Evolutionary conservation across 2,329 filamentous ascomycete genomes (phyloP).

Genomic region (Blumeria graminis): DNA sequence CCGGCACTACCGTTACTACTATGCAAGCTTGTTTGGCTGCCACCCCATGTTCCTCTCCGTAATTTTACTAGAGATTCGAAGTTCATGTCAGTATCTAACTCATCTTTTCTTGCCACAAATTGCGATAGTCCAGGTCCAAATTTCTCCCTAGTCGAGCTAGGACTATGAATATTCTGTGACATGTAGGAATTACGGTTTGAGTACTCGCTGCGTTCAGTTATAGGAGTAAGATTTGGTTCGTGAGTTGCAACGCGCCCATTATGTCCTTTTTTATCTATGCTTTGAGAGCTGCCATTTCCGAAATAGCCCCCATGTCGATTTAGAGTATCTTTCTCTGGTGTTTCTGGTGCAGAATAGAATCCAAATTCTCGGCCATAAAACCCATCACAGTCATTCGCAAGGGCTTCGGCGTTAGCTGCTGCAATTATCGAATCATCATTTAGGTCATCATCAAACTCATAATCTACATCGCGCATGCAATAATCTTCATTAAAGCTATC

Average conservation of each 20-base stretch:
- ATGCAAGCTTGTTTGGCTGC: slow-evolving; percentile 48
- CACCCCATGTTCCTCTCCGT: slow-evolving; percentile 55
- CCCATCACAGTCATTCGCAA: slow-evolving; percentile 78
- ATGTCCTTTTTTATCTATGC: slow-evolving; percentile 23
- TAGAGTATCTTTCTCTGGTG: slow-evolving; percentile 16
- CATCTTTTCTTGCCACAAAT: slow-evolving; percentile 37
- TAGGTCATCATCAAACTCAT: slow-evolving; percentile 35
- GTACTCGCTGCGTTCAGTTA: slow-evolving; percentile 89
- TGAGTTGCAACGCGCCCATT: slow-evolving; percentile 53
- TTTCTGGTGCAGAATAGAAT: slow-evolving; percentile 51
- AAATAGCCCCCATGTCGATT: slow-evolving; percentile 77
- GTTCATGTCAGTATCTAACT: slow-evolving; percentile 36
- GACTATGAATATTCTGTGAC: slow-evolving; percentile 22
- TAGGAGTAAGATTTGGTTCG: slow-evolving; percentile 84
- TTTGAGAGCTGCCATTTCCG: slow-evolving; percentile 36
- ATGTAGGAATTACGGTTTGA: slow-evolving; percentile 79
- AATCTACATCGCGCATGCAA: slow-evolving; percentile 12
- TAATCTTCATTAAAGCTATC: slow-evolving; percentile 11
- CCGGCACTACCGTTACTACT: slow-evolving; percentile 19
- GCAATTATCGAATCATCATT: slow-evolving; percentile 84
- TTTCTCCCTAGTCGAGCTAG: slow-evolving; percentile 18
- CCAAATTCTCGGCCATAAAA: slow-evolving; percentile 95
- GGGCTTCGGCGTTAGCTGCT: slow-evolving; percentile 76
- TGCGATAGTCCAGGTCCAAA: slow-evolving; percentile 56
- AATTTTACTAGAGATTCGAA: slow-evolving; percentile 45